Evolutionary conservation across 495 filamentous ascomycete genomes (phyloP), one percentile per base, ranked within the genome.

Genomic region (Xylaria flabelliformis): DNA sequence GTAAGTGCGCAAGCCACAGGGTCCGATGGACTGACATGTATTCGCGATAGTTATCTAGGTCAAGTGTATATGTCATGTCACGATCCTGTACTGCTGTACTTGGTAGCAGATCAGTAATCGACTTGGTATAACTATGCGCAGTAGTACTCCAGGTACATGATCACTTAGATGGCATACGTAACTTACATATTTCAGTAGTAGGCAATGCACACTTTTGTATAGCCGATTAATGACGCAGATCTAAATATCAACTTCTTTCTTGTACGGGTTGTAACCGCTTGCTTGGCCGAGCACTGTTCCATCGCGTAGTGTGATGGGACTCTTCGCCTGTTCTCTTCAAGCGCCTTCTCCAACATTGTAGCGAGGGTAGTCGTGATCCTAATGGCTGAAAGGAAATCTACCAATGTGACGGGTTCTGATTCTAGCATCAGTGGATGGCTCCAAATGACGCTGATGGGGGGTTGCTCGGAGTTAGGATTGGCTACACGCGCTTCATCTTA

Each of bases 351-450:
- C 44, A 36, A 67, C 46, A 24, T 53, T 21, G 26, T 29, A 26
- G 36, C 26, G 46, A n/a, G 19, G 56, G 56, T 26, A 29, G n/a
- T 26, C 65, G 50, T 21, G 21, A 56, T 67, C 17, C 48, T 39
- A 67, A 67, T 67, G 65, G 65, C 50, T 39, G 36, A 42, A 67
- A 67, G 50, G 24, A 67, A 55, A 56, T 36, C 34, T n/a, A 29
- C 13, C 65, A 36, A 51, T 56, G 65, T 67, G 65, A 67, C n/a
- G 32, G 65, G 34, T 67, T 56, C 50, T 56, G 32, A n/a, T 7
- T 56, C 50, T 56, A 36, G 65, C 50, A 67, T 67, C 21, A 34
- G 10, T 8, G 32, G 55, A 56, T 53, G 55, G 53, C n/a, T 36
- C 44, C 12, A 42, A 12, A 13, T 42, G 12, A 12, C 21, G 41